phyloP scores from a whole-genome alignment of 768 basidiomycete genomes.

The Mycena rosella region DNA sequence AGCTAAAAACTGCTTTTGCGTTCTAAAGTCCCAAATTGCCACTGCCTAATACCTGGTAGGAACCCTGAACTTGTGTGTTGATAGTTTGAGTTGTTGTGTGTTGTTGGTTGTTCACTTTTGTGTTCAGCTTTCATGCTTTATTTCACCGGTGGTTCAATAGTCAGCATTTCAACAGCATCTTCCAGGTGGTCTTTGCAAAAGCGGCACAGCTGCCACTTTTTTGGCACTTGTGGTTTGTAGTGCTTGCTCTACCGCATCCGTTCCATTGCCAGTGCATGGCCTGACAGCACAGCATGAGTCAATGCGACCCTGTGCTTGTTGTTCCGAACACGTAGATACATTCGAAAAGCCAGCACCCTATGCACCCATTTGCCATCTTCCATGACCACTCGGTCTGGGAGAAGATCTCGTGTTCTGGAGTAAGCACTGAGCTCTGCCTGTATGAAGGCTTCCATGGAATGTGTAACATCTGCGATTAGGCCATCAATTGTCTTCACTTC shows the following conservation, averaged over 20 bases:
- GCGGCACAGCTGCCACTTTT: background rate
- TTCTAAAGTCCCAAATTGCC: no score
- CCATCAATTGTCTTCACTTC: constrained; percentile 5
- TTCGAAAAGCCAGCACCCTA: background rate
- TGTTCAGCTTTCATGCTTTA: no score
- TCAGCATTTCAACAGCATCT: no score
- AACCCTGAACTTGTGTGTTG: no score
- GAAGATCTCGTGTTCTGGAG: background rate
- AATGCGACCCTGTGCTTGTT: background rate
- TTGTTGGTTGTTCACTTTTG: no score
- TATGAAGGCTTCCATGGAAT: constrained; percentile 2
- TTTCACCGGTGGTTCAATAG: no score
- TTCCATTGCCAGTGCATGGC: background rate
- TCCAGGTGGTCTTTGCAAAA: background rate
- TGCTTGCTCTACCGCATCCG: background rate
- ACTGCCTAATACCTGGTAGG: no score
- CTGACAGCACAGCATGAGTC: background rate
- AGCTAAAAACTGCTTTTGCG: no score
- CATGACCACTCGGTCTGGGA: background rate
- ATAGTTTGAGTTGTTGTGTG: no score
- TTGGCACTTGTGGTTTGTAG: background rate
- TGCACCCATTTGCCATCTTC: background rate
- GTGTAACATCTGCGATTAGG: background rate
- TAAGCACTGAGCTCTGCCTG: background rate
- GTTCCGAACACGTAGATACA: background rate